A percentile compares a stretch with the other conserved stretches of the same genome.
These are phyloP conservation scores for Paramecium sonneborni DNA, from an alignment of 73 alveolate genomes.

Conservation along the genomic window DNA sequence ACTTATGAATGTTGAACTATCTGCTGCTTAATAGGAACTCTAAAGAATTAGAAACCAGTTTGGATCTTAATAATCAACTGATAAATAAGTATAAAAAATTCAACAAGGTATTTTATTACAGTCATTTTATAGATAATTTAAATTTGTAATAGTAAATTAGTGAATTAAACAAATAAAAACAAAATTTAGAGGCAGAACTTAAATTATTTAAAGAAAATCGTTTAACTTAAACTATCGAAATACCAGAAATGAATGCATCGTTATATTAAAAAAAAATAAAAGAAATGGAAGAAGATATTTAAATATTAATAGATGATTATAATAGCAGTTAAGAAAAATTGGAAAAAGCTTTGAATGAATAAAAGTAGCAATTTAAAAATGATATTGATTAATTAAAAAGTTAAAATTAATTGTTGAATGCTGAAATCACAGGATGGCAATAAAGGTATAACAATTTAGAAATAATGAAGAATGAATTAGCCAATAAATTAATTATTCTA, in stretches of 20 bases:
- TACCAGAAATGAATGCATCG: not conserved
- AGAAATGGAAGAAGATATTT: conserved; percentile 29
- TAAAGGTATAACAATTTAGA: not conserved
- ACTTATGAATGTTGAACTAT: not conserved
- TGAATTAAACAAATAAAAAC: not conserved
- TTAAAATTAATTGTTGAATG: not conserved
- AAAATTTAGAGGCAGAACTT: not conserved
- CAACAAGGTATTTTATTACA: not conserved
- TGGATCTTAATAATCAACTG: not conserved
- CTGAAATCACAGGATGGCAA: not conserved
- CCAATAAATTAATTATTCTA: not conserved
- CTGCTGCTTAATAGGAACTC: not conserved
- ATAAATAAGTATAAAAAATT: not conserved
- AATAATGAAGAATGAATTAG: not conserved
- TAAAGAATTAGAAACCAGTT: not conserved
- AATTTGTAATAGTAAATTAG: not conserved
- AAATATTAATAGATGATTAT: not conserved
- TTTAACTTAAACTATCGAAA: not conserved
- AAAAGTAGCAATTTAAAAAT: not conserved
- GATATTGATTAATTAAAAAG: not conserved
- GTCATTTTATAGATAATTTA: not conserved
- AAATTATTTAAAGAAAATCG: not conserved
- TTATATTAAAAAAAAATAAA: not conserved
- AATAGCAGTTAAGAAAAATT: not conserved
- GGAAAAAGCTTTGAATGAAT: not conserved